These are phyloP conservation scores for Styphnolobium japonicum DNA, from an alignment of 306 rosid genomes.

Conservation along the genomic window DNA sequence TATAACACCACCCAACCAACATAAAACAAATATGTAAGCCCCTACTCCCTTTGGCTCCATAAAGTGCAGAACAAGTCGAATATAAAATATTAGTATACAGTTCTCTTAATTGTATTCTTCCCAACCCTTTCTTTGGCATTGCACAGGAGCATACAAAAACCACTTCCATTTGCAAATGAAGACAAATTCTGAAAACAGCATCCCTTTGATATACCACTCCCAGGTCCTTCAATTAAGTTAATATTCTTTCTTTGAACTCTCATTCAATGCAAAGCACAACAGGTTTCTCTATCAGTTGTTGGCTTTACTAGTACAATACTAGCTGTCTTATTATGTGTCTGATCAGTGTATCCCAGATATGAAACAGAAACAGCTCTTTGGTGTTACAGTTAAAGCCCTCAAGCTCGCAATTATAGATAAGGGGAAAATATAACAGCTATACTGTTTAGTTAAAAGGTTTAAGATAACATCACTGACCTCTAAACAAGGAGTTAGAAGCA, in stretches of 20 bases:
- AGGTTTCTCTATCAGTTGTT: not conserved
- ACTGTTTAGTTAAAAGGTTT: slow-evolving; percentile 1
- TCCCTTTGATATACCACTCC: not conserved
- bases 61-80: not conserved
- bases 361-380: not conserved
- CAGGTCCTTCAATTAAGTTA: slow-evolving; percentile 1
- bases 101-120: not conserved
- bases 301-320: not conserved
- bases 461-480: not conserved
- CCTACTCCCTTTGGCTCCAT: not conserved
- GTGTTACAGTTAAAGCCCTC: not conserved
- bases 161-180: slow-evolving; percentile 20
- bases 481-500: slow-evolving; percentile 2
- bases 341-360: not conserved
- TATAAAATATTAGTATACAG: not conserved
- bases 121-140: not conserved
- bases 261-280: not conserved
- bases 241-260: not conserved
- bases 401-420: not conserved
- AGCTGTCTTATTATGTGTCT: not conserved
- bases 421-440: not conserved
- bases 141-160: not conserved
- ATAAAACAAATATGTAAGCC: slow-evolving; percentile 4
- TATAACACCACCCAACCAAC: not conserved
- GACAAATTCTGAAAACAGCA: not conserved